Base-by-base conservation (phyloP, 139 green algal genomes). In the Yamagishiella unicocca region DNA sequence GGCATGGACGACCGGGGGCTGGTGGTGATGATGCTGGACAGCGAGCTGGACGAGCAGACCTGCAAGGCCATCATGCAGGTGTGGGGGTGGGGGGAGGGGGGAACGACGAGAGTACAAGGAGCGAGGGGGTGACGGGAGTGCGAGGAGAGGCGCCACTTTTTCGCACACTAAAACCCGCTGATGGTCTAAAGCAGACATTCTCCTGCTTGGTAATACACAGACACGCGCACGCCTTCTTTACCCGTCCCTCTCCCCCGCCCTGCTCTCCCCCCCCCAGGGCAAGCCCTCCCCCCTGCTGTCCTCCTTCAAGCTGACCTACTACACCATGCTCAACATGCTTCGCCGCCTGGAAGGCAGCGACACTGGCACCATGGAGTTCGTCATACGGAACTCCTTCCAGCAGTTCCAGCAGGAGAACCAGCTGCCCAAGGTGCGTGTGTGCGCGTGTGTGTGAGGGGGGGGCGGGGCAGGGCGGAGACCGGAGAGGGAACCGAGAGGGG, bases 351-450 rank as follows among this genome's bases (percentile, higher is more conserved):
- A 99, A 88, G 96, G 94, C 54, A 93, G 81, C n/a, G 91, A 91
- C 22, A 75, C 93, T 68, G 83, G 82, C 45, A 89, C 92, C 90
- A 96, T 98, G 92, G 96, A 98, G 90, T 95, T 96, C 80, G 95
- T 99, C 67, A 98, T 99, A 82, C 62, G 73, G 9, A 88, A 96
- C 85, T 98, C 94, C 78, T 99, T 99, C 92, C 92, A 97, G 81
- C 96, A 99, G 92, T 99, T 98, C 87, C 97, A 99, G 92, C 94
- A 96, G 75, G 95, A 98, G 92, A 80, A 70, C 33, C 79, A 85
- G 5, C 45, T 94, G 84, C 95, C 96, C 21, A 70, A 95, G 91
- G 87, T 95, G 66, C 27, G 90, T n/a, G n/a, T n/a, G n/a, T n/a
- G n/a, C n/a, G n/a, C n/a, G 31, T 5, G 42, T 25, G 37, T 3